Base-by-base conservation (phyloP, 2,329 filamentous ascomycete species). In the Aspergillus sp. region DNA sequence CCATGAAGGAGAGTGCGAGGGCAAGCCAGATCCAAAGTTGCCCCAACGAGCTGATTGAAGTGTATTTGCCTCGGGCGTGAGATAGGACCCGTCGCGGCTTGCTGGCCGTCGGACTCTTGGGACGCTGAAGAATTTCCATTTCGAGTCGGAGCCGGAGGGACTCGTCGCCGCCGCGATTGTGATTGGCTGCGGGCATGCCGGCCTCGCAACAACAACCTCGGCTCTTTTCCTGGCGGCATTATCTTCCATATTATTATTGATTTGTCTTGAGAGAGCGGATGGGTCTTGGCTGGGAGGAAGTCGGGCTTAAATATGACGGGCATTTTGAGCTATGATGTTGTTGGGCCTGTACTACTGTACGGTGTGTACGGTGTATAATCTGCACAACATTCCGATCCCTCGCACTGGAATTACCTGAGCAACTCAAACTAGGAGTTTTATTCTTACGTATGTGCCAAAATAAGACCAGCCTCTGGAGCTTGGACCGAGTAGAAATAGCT, bases 121-220 rank as follows among this genome's bases (percentile, higher is more conserved):
- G 37, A 9, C 33, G 11, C 23, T 21, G 35, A 52, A 50, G 45
- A 40, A 25, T 45, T 54, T 45, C 50, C 51, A 52, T 52, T 21
- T 44, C 12, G 31, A 21, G 41, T 9, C 51, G 31, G 53, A 47
- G 33, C 17, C 55, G 41, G 41, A 39, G 48, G 27, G 48, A 40
- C 37, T 47, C 47, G 39, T 21, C 39, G 37, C 40, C 46, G 51
- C 12, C 45, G 8, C 46, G 58, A 48, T 55, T 47, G 50, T 44
- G 55, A 51, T 35, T 23, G 45, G 37, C n/a, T 44, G 45, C 40
- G 57, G 49, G n/a, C 15, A 6, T 21, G 31, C 31, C 52, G 14
- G 7, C 19, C 6, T 40, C 9, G 25, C 35, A 44, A 39, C 55
- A 44, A 39, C 55, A 43, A 55, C 58, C 58, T 60, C 58, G 58